phyloP scores from a whole-genome alignment of 345 rosid species.

The Clarkia xantiana region DNA sequence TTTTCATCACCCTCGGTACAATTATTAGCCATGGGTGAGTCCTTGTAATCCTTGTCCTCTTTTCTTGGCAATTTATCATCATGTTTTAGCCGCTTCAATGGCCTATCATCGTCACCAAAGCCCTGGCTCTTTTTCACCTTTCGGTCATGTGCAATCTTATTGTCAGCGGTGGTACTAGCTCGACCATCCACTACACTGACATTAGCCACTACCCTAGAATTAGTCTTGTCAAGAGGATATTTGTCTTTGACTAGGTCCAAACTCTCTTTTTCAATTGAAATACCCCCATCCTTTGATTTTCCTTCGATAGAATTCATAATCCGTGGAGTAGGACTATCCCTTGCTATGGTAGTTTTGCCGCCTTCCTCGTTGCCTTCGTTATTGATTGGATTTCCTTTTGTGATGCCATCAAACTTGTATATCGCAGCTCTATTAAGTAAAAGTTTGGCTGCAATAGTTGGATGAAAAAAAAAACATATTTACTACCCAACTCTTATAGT shows the following conservation, averaged over 20 bases:
- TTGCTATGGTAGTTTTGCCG: slow-evolving; percentile 4
- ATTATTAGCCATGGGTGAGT: background rate
- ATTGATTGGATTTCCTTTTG: slow-evolving; percentile 15
- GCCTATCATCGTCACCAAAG: slow-evolving; percentile 8
- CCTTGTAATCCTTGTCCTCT: slow-evolving; percentile 14
- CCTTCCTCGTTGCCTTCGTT: slow-evolving; percentile 15
- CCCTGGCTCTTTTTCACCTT: slow-evolving; percentile 17
- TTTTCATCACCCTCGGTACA: background rate
- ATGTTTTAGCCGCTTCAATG: slow-evolving; percentile 3
- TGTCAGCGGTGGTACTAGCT: background rate
- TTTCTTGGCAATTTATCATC: slow-evolving; percentile 14
- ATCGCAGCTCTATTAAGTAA: slow-evolving; percentile 35
- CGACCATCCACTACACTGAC: background rate
- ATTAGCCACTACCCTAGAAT: background rate
- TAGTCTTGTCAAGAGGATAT: background rate
- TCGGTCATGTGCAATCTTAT: slow-evolving; percentile 15
- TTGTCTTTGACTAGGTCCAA: slow-evolving; percentile 9
- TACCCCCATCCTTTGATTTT: slow-evolving; percentile 13
- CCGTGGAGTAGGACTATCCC: slow-evolving; percentile 6
- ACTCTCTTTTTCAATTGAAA: slow-evolving; percentile 9
- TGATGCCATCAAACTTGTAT: slow-evolving; percentile 12
- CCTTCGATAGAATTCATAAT: slow-evolving; percentile 5
- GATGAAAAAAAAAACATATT: slow-evolving; percentile 11
- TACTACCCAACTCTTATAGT: too few relatives aligned
- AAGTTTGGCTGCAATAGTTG: slow-evolving; percentile 47